These are phyloP conservation scores for Naganishia sp. DNA, from an alignment of 1,284 basidiomycete species.

Conservation along the genomic window DNA sequence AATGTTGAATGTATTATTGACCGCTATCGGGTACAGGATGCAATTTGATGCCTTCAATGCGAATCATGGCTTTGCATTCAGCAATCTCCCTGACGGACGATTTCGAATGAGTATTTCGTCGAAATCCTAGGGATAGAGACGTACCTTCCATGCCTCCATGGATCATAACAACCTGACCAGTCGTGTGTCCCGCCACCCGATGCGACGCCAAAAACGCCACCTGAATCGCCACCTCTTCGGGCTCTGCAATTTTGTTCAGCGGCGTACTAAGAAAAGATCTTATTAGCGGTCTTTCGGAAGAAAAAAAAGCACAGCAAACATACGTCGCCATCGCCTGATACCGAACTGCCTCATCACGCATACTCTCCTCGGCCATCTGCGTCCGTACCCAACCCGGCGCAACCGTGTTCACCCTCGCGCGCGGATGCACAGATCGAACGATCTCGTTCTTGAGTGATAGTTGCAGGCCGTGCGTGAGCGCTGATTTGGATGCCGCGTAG, in stretches of 20 bases:
- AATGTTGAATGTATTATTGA: neutral
- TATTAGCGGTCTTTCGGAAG: neutral
- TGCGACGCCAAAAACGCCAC: conserved; percentile 65
- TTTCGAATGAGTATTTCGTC: neutral
- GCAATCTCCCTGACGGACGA: conserved; percentile 10
- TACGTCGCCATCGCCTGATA: conserved; percentile 67
- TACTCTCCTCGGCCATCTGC: conserved; percentile 60
- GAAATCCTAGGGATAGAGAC: neutral
- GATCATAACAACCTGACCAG: conserved; percentile 69
- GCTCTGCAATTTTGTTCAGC: conserved; percentile 67
- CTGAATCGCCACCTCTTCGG: conserved; percentile 67
- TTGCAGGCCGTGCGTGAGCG: conserved; percentile 72
- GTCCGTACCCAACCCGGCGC: conserved; percentile 72
- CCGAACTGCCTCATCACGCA: conserved; percentile 51
- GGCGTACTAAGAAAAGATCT: conserved; percentile 59
- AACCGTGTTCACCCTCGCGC: conserved; percentile 68
- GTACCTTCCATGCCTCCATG: conserved; percentile 75
- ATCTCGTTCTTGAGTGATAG: conserved; percentile 75
- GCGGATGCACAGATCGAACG: conserved; percentile 61
- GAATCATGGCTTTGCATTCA: conserved; percentile 25
- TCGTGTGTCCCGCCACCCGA: conserved; percentile 68
- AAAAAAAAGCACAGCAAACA: conserved; percentile 39
- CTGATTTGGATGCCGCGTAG: conserved; percentile 52
- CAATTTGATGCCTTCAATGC: no score
- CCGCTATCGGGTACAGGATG: no score